Evolutionary conservation across 129 eudicot species (phyloP), one percentile per base, ranked within the genome.

Genomic region (Scalesia atractyloides): DNA sequence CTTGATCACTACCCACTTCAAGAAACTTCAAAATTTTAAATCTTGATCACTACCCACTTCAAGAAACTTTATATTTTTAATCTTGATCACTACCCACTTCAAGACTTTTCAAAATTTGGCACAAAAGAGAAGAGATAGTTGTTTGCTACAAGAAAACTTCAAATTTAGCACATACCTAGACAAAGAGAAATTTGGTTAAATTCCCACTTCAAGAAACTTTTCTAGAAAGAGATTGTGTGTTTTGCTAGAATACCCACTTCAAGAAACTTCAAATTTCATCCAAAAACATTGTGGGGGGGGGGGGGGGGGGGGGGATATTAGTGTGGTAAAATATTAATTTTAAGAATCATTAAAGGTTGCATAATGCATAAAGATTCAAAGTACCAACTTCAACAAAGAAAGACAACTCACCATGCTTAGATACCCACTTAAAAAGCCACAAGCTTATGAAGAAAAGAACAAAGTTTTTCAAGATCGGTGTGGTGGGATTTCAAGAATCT

Each of bases 251-350:
- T 44, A 67, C 80, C 74, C 64, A 51, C 44, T 51, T 63, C 53
- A 74, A 36, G 64, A 65, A 76, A 75, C 79, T 75, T 53, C 56
- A 75, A 75, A 75, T 43, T 43, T 56, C 43, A 56, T 67, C 53
- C 46, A n/a, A 46, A 41, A 30, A 59, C 18, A 24, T 5, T 19
- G 30, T 13, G 44, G 9, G 5, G 9, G 30, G 20, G 44, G 9
- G 5, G 9, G 14, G 14, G 30, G 7, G 9, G n/a, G 30, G 9
- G 59, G 36, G 22, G 43, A 20, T 18, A 48, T 41, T 58, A 18
- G 43, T 76, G 69, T 50, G 8, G 46, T 58, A 34, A 20, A 47
- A 58, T 68, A 48, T 15, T 43, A 18, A 14, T 58, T 59, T 36
- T 62, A 76, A 68, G 63, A 59, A 59, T 69, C 71, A 34, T 20